phyloP scores from a whole-genome alignment of 2,329 filamentous ascomycete genomes.

The Graphium sp. region DNA sequence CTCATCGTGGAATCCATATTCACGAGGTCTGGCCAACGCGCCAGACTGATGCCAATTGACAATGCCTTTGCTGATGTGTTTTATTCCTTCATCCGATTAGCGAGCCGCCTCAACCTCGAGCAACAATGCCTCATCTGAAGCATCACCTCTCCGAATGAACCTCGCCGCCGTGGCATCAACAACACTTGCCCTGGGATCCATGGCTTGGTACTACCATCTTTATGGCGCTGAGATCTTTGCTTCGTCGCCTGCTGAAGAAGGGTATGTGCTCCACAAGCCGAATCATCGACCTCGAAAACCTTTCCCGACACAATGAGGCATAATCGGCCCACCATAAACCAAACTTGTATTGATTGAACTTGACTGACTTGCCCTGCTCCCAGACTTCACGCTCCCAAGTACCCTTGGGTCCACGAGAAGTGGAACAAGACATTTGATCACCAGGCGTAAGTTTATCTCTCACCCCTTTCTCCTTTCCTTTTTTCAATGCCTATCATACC shows the following conservation, averaged over 20 bases:
- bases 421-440: slow-evolving; percentile 95
- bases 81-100: slow-evolving; percentile 17
- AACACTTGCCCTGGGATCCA: slow-evolving; percentile 69
- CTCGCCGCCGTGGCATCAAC: slow-evolving; percentile 77
- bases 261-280: no score
- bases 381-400: slow-evolving; percentile 80
- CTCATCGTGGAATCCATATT: no score
- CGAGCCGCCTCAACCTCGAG: slow-evolving; percentile 59
- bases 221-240: slow-evolving; percentile 81
- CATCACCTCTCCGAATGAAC: slow-evolving; percentile 66
- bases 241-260: slow-evolving; percentile 89
- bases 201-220: slow-evolving; percentile 95
- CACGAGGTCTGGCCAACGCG: slow-evolving; percentile 5
- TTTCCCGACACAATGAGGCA: slow-evolving; percentile 5
- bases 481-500: slow-evolving; percentile 22
- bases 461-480: slow-evolving; percentile 11
- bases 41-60: neutral
- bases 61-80: slow-evolving; percentile 6
- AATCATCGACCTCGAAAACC: neutral
- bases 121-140: slow-evolving; percentile 50
- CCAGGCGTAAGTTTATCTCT: slow-evolving; percentile 55
- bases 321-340: slow-evolving; percentile 6
- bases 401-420: slow-evolving; percentile 91
- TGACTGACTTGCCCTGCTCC: no score
- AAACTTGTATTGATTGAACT: neutral